These are phyloP conservation scores for Naganishia sp. DNA, from an alignment of 1,284 basidiomycete genomes.

Conservation along the genomic window DNA sequence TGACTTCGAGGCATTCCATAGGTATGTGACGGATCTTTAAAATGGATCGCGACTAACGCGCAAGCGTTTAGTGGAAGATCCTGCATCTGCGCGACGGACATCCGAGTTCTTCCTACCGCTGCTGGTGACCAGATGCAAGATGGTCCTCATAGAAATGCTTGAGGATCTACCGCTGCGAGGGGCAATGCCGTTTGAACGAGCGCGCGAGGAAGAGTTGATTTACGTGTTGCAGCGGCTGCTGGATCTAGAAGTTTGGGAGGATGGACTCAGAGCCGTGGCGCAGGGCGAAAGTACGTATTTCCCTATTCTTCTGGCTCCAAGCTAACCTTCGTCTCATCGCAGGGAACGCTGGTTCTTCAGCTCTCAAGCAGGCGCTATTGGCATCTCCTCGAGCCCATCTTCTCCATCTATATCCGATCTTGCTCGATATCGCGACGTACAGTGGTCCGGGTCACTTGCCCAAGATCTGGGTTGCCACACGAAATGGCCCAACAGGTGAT, in stretches of 20 bases:
- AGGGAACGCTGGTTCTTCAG: slow-evolving; percentile 58
- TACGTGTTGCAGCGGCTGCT: slow-evolving; percentile 79
- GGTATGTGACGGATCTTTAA: slow-evolving; percentile 18
- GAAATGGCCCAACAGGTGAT: slow-evolving; percentile 15
- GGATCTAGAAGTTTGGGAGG: slow-evolving; percentile 68
- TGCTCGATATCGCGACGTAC: slow-evolving; percentile 73
- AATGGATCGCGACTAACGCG: slow-evolving; percentile 5
- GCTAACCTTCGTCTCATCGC: slow-evolving; percentile 37
- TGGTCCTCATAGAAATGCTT: slow-evolving; percentile 69
- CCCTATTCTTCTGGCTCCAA: slow-evolving; percentile 5
- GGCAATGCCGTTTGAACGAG: slow-evolving; percentile 67
- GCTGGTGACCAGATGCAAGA: slow-evolving; percentile 70
- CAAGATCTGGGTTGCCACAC: slow-evolving; percentile 32
- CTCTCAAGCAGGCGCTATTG: slow-evolving; percentile 66
- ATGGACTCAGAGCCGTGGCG: slow-evolving; percentile 68
- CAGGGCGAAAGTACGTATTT: slow-evolving; percentile 5
- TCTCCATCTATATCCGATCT: slow-evolving; percentile 75
- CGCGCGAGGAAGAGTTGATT: slow-evolving; percentile 83
- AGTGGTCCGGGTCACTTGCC: slow-evolving; percentile 34
- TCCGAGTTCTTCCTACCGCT: slow-evolving; percentile 69
- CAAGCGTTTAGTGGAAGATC: slow-evolving; percentile 61
- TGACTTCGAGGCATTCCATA: slow-evolving; percentile 16
- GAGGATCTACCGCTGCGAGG: slow-evolving; percentile 81
- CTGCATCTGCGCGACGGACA: slow-evolving; percentile 58
- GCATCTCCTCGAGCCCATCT: slow-evolving; percentile 75